These are phyloP conservation scores for Sporothrix inflata DNA, from an alignment of 2,329 filamentous ascomycete genomes.

Conservation along the genomic window DNA sequence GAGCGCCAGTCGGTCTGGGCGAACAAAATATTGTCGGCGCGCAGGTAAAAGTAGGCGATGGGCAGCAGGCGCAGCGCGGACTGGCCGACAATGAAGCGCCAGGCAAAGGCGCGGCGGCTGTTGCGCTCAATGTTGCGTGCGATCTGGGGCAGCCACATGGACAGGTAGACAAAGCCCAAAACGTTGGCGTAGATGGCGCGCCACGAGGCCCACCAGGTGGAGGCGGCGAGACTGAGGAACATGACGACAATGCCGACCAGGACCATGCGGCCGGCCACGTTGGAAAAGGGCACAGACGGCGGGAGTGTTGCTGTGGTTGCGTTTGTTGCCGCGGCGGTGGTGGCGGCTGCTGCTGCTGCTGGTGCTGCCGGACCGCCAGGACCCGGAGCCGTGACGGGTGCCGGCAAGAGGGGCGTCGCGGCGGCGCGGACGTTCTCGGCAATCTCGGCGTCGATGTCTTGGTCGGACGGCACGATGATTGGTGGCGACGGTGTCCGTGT, in stretches of 20 bases:
- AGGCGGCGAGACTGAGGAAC: slow-evolving; percentile 62
- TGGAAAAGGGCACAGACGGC: slow-evolving; percentile 51
- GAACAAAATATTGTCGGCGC: slow-evolving; percentile 79
- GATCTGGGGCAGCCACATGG: slow-evolving; percentile 92
- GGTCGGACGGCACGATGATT: slow-evolving; percentile 65
- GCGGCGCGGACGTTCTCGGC: slow-evolving; percentile 44
- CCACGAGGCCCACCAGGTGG: slow-evolving; percentile 60
- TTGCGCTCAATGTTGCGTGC: slow-evolving; percentile 87
- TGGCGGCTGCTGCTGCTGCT: slow-evolving; percentile 40
- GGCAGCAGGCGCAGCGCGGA: slow-evolving; percentile 77
- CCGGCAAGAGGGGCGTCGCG: slow-evolving; percentile 36
- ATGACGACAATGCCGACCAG: slow-evolving; percentile 59
- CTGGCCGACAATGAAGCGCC: slow-evolving; percentile 87
- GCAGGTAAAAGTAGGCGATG: slow-evolving; percentile 82
- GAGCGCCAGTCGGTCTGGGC: slow-evolving; percentile 68
- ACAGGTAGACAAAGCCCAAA: slow-evolving; percentile 76
- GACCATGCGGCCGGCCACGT: slow-evolving; percentile 61
- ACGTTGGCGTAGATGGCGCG: slow-evolving; percentile 63
- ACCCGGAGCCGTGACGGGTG: slow-evolving; percentile 33
- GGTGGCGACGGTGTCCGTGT: slow-evolving; percentile 39
- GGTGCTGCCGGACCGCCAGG: slow-evolving; percentile 38
- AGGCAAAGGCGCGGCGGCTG: slow-evolving; percentile 85
- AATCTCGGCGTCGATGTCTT: slow-evolving; percentile 66
- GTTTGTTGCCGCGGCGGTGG: slow-evolving; percentile 41
- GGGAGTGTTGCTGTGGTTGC: slow-evolving; percentile 37